Evolutionary conservation across 192 early-diverging fungal genomes (phyloP).

Genomic region (Jimgerdemannia flammicorona): DNA sequence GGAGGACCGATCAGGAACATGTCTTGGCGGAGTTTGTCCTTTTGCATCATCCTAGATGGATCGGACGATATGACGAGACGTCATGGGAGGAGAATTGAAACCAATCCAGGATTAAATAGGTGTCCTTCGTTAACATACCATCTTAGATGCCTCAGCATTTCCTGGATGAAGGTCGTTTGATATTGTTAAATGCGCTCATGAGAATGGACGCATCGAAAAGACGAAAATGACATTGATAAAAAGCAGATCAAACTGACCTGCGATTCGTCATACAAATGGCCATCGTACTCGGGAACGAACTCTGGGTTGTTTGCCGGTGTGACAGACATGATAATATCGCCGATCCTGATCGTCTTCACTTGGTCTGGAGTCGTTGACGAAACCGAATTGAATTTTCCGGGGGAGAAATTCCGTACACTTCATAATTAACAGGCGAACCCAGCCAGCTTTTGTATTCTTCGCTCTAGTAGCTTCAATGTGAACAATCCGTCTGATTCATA

Average conservation of each 20-base stretch:
- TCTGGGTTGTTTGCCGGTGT: no score
- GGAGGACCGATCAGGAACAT: conserved; percentile 80
- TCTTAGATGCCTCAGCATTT: conserved; percentile 35
- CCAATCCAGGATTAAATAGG: no score
- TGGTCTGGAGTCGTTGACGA: no score
- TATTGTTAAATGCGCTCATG: no score
- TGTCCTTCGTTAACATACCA: conserved; percentile 13
- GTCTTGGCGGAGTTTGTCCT: conserved; percentile 71
- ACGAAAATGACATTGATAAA: background rate
- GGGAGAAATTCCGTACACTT: no score
- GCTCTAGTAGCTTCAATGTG: no score
- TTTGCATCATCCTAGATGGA: conserved; percentile 76
- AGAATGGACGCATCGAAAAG: background rate
- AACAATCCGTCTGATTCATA: no score
- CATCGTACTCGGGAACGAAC: background rate
- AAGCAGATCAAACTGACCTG: background rate
- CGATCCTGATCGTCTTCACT: no score
- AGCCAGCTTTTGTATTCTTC: no score
- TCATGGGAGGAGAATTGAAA: background rate
- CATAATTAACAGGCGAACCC: no score
- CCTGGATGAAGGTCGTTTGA: background rate
- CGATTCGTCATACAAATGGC: background rate
- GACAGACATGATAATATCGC: no score
- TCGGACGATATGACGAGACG: background rate
- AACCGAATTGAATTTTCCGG: no score